These are phyloP conservation scores for Inonotus hispidus DNA, from an alignment of 1,284 basidiomycete species.

Conservation along the genomic window DNA sequence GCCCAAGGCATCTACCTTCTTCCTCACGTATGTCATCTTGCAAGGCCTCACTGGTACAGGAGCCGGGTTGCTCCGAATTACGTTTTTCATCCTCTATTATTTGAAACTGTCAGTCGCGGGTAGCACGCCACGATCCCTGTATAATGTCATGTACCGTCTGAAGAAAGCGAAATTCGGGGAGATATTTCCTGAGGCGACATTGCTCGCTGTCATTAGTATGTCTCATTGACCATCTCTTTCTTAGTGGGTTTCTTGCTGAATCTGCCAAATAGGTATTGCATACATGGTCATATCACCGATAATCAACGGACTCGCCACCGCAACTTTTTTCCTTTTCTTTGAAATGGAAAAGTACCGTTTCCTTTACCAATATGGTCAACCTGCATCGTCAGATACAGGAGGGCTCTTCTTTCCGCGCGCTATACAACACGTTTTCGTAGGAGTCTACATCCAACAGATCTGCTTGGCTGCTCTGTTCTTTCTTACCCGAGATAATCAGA, in stretches of 20 bases:
- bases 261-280: conserved; percentile 43
- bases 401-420: conserved; percentile 96
- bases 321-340: conserved; percentile 83
- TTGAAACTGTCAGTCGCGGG: conserved; percentile 82
- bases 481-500: conserved; percentile 55
- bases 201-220: conserved; percentile 76
- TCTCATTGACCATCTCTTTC: conserved; percentile 19
- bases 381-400: conserved; percentile 76
- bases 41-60: conserved; percentile 75
- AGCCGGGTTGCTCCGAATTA: conserved; percentile 75
- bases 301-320: conserved; percentile 85
- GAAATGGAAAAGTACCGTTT: conserved; percentile 87
- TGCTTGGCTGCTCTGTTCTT: conserved; percentile 88
- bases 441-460: conserved; percentile 80
- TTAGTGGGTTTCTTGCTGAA: not conserved
- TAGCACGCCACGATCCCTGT: conserved; percentile 85
- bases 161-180: conserved; percentile 80
- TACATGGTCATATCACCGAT: conserved; percentile 94
- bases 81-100: conserved; percentile 76
- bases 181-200: conserved; percentile 70
- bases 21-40: conserved; percentile 71
- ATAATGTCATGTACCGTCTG: conserved; percentile 69
- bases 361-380: conserved; percentile 76
- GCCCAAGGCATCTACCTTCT: conserved; percentile 87
- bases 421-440: conserved; percentile 90